Evolutionary conservation across 2,329 filamentous ascomycete genomes (phyloP), one percentile per base, ranked within the genome.

Genomic region (Stenocarpella maydis): DNA sequence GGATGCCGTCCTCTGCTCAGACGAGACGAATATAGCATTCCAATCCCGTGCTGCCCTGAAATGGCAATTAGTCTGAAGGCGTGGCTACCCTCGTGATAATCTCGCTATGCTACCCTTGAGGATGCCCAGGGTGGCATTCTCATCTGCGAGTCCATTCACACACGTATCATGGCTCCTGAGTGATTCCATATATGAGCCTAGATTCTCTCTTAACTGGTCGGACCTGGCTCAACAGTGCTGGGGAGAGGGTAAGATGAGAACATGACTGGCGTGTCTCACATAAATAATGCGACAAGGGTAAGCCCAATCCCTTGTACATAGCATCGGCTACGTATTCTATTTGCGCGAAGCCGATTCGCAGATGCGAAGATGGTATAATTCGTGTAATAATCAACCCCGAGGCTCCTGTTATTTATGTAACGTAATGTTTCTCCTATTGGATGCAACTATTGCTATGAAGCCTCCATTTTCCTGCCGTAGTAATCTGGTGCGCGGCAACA

Each of bases 251-350:
- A 28, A 63, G 15, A 17, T 54, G 31, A 49, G 58, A 63, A 6
- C 28, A 43, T 24, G 24, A 31, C 19, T 28, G 58, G 28, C 19
- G 24, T 37, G 58, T 63, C 58, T 63, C 58, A 63, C n/a, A 47
- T 63, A 49, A 37, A 63, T 49, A 19, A 37, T 37, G 58, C 14
- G 19, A 63, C 58, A 26, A 63, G 28, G 41, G 43, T 45, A 24
- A 37, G 58, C 58, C 14, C 14, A 4, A 49, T 28, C 10, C 43
- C 43, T 10, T 49, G 43, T 21, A 17, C 14, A 28, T 26, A 49
- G 43, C 28, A 63, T 49, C 58, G n/a, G 43, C 12, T 37, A 19
- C 24, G 28, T 28, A 49, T 47, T 26, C 17, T n/a, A 24, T 34
- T 24, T 47, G 26, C 14, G 8, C 43, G 19, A 31, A 47, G 28